Evolutionary conservation across 352 stramenopile genomes (phyloP), one percentile per base, ranked within the genome.

Genomic region (Phytopythium chamaehyphon): DNA sequence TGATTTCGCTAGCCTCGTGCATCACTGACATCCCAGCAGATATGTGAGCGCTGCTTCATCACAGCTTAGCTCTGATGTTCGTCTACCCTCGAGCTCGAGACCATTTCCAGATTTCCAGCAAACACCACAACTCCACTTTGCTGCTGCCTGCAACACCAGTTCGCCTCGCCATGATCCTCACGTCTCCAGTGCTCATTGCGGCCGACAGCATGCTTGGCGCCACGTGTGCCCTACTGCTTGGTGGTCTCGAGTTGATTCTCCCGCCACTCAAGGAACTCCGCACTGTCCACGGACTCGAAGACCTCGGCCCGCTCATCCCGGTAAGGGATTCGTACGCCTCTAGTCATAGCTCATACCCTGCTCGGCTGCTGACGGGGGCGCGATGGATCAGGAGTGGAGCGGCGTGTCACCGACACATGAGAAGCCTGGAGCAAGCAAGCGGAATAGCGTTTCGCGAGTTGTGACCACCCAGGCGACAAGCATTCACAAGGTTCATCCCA

Each of bases 241-340:
- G 40, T 31, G 26, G 18, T 12, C 12, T 52, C 46, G 46, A 52
- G 46, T 21, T 52, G 46, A 42, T 52, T 19, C n/a, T 52, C 26
- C 28, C 19, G 18, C 46, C 46, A 12, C 46, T 52, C 46, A 43
- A 43, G 46, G 26, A 31, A 21, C 40, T 40, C 33, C 31, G 46
- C 18, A 43, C 46, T 1, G 33, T 52, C 16, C 23, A 33, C 33
- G 46, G 46, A 19, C 46, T 52, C 33, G 46, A 52, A 21, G 46
- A 52, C 46, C 46, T 52, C 33, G 46, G 46, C 9, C 46, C 46
- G 9, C 31, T 52, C 46, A 33, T 52, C 18, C 46, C 46, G 46
- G 46, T 52, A 52, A 21, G 46, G 18, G 18, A 15, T 24, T 1
- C 6, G 7, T n/a, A 18, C n/a, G 16, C 16, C 0, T 19, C 10